Percentiles rank a stretch among this genome's conserved stretches.
Evolutionary conservation across 2,329 filamentous ascomycete genomes (phyloP).

Genomic region (Colletotrichum tabaci): DNA sequence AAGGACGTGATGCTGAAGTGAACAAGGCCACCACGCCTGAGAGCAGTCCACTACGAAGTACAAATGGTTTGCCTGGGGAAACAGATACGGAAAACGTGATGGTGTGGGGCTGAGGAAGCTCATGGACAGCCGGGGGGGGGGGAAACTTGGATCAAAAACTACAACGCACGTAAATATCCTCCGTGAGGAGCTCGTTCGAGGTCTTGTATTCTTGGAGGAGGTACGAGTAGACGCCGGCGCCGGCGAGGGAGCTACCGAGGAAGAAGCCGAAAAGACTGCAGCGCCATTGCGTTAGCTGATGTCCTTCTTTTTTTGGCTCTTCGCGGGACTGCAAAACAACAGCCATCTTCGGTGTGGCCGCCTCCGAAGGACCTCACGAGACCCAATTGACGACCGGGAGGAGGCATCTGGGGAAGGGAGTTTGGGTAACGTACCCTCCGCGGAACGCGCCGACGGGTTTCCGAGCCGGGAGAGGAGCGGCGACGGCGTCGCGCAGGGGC

Average conservation of each 20-base stretch:
- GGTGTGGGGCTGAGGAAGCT: neutral
- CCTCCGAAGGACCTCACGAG: neutral
- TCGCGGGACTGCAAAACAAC: too few species aligned
- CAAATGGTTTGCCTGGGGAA: constrained; percentile 18
- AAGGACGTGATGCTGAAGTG: neutral
- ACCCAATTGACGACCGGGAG: constrained; percentile 8
- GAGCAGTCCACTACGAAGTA: constrained; percentile 21
- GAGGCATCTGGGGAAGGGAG: neutral
- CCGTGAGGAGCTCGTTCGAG: constrained; percentile 91
- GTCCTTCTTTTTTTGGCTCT: neutral
- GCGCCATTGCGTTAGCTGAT: constrained; percentile 13
- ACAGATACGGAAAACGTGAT: constrained; percentile 11
- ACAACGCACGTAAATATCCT: constrained; percentile 92
- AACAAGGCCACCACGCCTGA: constrained; percentile 10
- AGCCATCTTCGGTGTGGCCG: neutral
- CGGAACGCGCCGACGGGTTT: constrained; percentile 74
- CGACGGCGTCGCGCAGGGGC: constrained; percentile 59
- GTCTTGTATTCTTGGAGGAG: constrained; percentile 93
- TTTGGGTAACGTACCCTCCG: constrained; percentile 65
- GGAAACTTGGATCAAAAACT: constrained; percentile 54
- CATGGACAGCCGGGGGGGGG: neutral
- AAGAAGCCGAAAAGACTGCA: constrained; percentile 91
- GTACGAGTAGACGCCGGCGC: constrained; percentile 90
- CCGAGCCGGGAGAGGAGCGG: constrained; percentile 66
- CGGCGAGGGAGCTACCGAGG: constrained; percentile 84